Conservation (phyloP, 805 yeast genomes). For the Myxozyma nipponensis region DNA sequence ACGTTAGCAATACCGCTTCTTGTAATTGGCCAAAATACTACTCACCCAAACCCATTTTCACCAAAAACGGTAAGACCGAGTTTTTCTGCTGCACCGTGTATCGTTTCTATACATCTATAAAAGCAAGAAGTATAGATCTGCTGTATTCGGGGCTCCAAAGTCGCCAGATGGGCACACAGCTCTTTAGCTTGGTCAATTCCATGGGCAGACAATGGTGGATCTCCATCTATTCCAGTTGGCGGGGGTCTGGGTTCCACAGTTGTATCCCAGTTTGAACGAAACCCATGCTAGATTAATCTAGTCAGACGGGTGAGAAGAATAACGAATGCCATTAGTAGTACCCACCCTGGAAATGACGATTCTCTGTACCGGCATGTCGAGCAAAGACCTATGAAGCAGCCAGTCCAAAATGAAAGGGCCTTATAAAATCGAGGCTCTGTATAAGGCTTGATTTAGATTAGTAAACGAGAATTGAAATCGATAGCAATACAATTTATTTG, state of each 20-base stretch:
- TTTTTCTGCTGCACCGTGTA: constrained; percentile 60
- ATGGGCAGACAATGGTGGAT: constrained; percentile 81
- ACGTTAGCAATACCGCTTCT: background rate
- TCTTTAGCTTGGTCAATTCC: constrained; percentile 87
- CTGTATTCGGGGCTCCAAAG: constrained; percentile 58
- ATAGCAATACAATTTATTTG: too few relatives aligned
- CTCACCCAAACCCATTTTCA: constrained; percentile 73
- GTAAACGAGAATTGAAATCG: too few relatives aligned
- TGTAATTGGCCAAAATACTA: background rate
- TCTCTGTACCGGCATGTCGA: background rate
- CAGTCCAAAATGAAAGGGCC: too few relatives aligned
- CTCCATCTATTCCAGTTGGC: constrained; percentile 88
- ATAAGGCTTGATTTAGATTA: too few relatives aligned
- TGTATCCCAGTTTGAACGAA: constrained; percentile 78
- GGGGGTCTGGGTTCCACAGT: constrained; percentile 61
- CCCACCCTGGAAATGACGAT: constrained; percentile 5
- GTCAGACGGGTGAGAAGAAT: background rate
- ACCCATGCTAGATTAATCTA: constrained; percentile 62
- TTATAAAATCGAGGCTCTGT: too few relatives aligned
- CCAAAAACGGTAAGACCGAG: constrained; percentile 57
- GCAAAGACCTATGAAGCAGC: too few relatives aligned
- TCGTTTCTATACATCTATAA: constrained; percentile 83
- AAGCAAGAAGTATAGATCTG: constrained; percentile 78
- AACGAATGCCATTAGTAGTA: too few relatives aligned
- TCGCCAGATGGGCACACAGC: constrained; percentile 57